phyloP scores from a whole-genome alignment of 2,329 filamentous ascomycete genomes.

The Cladorrhinum sp. region DNA sequence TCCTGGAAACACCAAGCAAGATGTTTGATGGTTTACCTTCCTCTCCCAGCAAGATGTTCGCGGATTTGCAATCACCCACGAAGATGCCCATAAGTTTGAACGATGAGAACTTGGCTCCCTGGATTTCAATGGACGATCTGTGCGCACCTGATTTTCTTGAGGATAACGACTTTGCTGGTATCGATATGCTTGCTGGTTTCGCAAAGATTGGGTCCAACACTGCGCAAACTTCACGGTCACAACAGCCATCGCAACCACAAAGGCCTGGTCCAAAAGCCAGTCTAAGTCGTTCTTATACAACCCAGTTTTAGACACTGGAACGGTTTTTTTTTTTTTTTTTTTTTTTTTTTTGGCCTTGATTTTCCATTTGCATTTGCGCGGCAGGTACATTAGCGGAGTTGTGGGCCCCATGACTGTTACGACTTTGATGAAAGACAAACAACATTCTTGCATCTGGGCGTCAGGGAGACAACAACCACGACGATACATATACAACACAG shows the following conservation, averaged over 20 bases:
- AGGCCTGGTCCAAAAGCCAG: slow-evolving; percentile 35
- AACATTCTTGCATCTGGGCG: not conserved
- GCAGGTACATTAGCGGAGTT: not conserved
- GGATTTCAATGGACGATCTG: slow-evolving; percentile 47
- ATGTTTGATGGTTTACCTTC: slow-evolving; percentile 53
- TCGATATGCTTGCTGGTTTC: slow-evolving; percentile 74
- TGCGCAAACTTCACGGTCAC: slow-evolving; percentile 17
- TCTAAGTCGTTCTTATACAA: slow-evolving; percentile 38
- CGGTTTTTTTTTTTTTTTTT: not conserved
- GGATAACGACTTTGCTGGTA: slow-evolving; percentile 56
- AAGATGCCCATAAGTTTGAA: slow-evolving; percentile 38
- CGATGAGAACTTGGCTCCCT: slow-evolving; percentile 41
- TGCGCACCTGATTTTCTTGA: slow-evolving; percentile 57
- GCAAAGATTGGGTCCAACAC: slow-evolving; percentile 64
- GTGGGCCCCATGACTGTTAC: slow-evolving; percentile 16
- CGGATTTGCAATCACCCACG: slow-evolving; percentile 39
- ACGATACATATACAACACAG: slow-evolving; percentile 1
- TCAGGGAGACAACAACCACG: not conserved
- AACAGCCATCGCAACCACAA: slow-evolving; percentile 12
- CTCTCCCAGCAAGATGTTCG: slow-evolving; percentile 54
- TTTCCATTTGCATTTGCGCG: not conserved
- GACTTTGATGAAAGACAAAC: slow-evolving; percentile 12
- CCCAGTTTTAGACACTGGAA: slow-evolving; percentile 20
- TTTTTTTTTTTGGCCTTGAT: slow-evolving; percentile 5
- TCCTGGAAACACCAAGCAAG: slow-evolving; percentile 57